A percentile compares a stretch with the other conserved stretches of the same genome.
Conservation (phyloP, 1,284 basidiomycete species). For the Tilletia horrida region DNA sequence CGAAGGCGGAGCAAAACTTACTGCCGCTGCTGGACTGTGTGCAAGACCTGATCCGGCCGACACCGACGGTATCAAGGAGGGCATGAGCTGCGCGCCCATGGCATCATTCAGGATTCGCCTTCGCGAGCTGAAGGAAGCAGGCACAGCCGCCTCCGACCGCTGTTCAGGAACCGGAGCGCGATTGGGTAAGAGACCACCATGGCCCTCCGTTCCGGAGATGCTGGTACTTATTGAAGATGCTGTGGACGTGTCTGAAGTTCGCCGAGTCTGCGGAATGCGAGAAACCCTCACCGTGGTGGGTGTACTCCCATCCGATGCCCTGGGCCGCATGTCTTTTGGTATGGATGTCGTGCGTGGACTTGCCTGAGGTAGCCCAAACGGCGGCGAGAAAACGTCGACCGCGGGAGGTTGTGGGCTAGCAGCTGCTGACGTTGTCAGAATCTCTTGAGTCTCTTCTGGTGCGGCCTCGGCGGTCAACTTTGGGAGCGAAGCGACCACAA, state of each 20-base stretch:
- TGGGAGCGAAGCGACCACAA: background rate
- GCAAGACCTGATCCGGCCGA: too few species aligned
- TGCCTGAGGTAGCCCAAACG: background rate
- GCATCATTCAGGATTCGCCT: background rate
- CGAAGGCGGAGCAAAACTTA: background rate
- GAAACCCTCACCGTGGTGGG: slow-evolving; percentile 1
- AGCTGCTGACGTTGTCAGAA: too few species aligned
- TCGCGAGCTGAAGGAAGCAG: background rate
- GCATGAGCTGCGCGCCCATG: background rate
- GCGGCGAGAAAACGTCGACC: background rate
- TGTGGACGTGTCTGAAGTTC: background rate
- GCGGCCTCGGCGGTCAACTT: too few species aligned
- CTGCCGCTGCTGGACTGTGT: background rate
- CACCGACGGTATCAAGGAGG: background rate
- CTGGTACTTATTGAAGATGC: background rate
- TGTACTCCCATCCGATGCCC: background rate
- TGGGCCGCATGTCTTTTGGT: background rate
- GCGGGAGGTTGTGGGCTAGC: background rate
- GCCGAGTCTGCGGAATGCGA: background rate
- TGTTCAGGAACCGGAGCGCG: too few species aligned
- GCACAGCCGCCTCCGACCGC: background rate
- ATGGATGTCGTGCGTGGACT: background rate
- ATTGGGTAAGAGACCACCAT: too few species aligned
- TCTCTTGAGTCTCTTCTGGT: too few species aligned
- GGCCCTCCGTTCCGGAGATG: background rate